These are phyloP conservation scores for Nakazawaea peltata DNA, from an alignment of 805 yeast species.

Conservation along the genomic window DNA sequence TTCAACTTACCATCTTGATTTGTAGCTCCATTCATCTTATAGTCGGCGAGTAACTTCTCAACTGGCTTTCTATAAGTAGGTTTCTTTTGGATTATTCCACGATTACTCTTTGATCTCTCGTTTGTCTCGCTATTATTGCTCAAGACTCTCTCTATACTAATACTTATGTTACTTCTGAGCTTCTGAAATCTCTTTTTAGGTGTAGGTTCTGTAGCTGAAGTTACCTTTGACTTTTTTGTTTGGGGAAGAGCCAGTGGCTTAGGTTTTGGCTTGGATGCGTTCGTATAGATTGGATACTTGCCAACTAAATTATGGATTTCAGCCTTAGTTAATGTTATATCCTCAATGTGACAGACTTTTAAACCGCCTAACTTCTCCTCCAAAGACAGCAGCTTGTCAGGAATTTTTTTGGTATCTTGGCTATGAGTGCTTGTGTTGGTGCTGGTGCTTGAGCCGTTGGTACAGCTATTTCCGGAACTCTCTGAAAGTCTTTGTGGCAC, in stretches of 20 bases:
- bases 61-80: constrained; percentile 7
- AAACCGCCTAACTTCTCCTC: not conserved
- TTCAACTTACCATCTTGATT: not conserved
- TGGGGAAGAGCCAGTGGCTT: not conserved
- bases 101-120: no score
- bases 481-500: no score
- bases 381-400: no score
- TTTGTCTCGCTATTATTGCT: no score
- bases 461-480: not conserved
- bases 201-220: not conserved
- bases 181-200: not conserved
- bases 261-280: not conserved
- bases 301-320: constrained; percentile 6
- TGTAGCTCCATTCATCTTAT: no score
- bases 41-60: constrained; percentile 1
- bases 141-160: constrained; percentile 8
- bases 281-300: constrained; percentile 5
- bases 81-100: no score
- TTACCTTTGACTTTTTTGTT: not conserved
- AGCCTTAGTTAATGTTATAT: constrained; percentile 1
- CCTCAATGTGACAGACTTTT: constrained; percentile 1
- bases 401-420: no score
- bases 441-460: no score
- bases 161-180: constrained; percentile 6
- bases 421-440: no score